phyloP scores from a whole-genome alignment of 495 filamentous ascomycete genomes.

The Aspergillus steynii region DNA sequence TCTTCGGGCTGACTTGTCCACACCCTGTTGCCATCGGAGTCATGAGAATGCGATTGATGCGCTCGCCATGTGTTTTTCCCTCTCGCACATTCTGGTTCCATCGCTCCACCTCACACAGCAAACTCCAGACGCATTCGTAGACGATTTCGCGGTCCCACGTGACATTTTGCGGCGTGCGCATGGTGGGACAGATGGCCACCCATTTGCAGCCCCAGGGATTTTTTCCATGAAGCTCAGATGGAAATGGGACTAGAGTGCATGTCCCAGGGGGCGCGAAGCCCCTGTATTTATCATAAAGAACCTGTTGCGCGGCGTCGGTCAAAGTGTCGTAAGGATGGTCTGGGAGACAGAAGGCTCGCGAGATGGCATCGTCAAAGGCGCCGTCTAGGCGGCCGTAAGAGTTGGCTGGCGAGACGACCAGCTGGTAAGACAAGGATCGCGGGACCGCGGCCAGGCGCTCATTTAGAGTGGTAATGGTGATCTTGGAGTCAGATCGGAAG shows the following conservation, averaged over 20 bases:
- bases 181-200: constrained; percentile 54
- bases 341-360: constrained; percentile 43
- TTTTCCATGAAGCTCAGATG: constrained; percentile 20
- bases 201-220: constrained; percentile 42
- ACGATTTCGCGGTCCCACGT: constrained; percentile 55
- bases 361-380: constrained; percentile 55
- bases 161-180: constrained; percentile 41
- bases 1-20: constrained; percentile 42
- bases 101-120: constrained; percentile 46
- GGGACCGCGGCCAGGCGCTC: constrained; percentile 11
- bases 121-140: constrained; percentile 53
- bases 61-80: constrained; percentile 2
- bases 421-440: constrained; percentile 34
- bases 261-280: constrained; percentile 51
- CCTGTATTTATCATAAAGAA: constrained; percentile 46
- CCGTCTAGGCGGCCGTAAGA: constrained; percentile 53
- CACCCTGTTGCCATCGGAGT: constrained; percentile 49
- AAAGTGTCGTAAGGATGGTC: constrained; percentile 45
- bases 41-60: constrained; percentile 47
- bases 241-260: constrained; percentile 47
- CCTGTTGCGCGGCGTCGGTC: constrained; percentile 38
- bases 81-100: constrained; percentile 34
- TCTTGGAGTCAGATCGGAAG: constrained; percentile 4
- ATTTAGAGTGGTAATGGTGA: constrained; percentile 8
- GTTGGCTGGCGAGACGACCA: constrained; percentile 55